Conservation (phyloP, 192 early-diverging fungal genomes). For the Coemansia sp. region DNA sequence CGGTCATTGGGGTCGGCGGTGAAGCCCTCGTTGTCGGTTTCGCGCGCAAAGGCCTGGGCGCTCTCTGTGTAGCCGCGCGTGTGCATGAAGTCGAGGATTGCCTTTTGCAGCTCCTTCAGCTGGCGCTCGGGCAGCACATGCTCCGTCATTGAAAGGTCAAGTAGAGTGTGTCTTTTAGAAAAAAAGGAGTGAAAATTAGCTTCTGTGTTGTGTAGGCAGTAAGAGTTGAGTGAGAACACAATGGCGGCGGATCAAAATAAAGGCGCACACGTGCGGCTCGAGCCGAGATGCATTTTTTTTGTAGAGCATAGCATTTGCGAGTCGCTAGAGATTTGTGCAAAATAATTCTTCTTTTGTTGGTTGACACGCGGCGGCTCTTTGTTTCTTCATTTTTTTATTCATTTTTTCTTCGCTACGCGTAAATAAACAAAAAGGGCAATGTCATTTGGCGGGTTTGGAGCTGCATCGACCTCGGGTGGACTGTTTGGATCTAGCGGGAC, state of each 20-base stretch:
- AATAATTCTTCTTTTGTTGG: too few relatives aligned
- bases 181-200: not conserved
- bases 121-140: slow-evolving; percentile 65
- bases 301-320: too few relatives aligned
- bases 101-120: slow-evolving; percentile 67
- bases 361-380: not conserved
- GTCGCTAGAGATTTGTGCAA: too few relatives aligned
- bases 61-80: slow-evolving; percentile 69
- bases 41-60: slow-evolving; percentile 64
- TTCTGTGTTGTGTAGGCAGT: too few relatives aligned
- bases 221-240: not conserved
- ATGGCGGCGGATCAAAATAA: too few relatives aligned
- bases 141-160: slow-evolving; percentile 8
- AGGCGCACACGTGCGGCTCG: too few relatives aligned
- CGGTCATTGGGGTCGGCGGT: slow-evolving; percentile 67
- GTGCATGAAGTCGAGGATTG: slow-evolving; percentile 87
- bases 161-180: not conserved
- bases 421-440: too few relatives aligned
- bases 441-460: slow-evolving; percentile 8
- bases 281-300: too few relatives aligned
- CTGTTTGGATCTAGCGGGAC: too few relatives aligned
- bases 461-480: not conserved
- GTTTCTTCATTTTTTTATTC: slow-evolving; percentile 8
- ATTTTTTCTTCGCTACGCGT: too few relatives aligned
- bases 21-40: slow-evolving; percentile 72